These are phyloP conservation scores for Saccharomyces hybrid DNA, from an alignment of 1,139 yeast species.

Conservation along the genomic window DNA sequence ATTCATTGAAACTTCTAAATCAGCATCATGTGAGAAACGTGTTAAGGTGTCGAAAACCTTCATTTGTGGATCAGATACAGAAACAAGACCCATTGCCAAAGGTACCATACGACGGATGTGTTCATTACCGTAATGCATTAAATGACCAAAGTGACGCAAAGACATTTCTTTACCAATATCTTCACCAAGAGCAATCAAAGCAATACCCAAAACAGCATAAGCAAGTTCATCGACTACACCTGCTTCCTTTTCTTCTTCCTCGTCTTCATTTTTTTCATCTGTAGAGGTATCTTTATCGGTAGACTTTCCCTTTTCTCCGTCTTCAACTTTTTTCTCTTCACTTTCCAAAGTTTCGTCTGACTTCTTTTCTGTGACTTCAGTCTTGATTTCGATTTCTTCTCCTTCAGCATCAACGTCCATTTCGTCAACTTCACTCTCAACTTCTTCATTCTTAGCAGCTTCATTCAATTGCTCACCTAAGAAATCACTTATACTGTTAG, in stretches of 20 bases:
- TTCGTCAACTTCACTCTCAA: slow-evolving; percentile 22
- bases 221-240: slow-evolving; percentile 49
- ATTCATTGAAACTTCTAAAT: slow-evolving; percentile 87
- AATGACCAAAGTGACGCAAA: slow-evolving; percentile 90
- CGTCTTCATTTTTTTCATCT: slow-evolving; percentile 25
- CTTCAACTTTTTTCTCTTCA: slow-evolving; percentile 19
- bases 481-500: slow-evolving; percentile 20
- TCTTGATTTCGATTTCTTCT: slow-evolving; percentile 16
- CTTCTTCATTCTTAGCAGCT: slow-evolving; percentile 17
- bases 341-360: slow-evolving; percentile 18
- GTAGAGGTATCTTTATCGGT: slow-evolving; percentile 21
- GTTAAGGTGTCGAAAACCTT: slow-evolving; percentile 94
- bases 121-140: slow-evolving; percentile 96
- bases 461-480: slow-evolving; percentile 22
- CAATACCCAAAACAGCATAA: slow-evolving; percentile 90
- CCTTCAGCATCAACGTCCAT: slow-evolving; percentile 20
- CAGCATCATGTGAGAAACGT: slow-evolving; percentile 92
- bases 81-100: slow-evolving; percentile 90
- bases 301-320: slow-evolving; percentile 19
- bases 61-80: slow-evolving; percentile 93
- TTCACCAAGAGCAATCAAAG: slow-evolving; percentile 94
- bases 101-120: slow-evolving; percentile 93
- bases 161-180: slow-evolving; percentile 98
- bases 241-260: slow-evolving; percentile 41
- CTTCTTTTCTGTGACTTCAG: slow-evolving; percentile 18